Base-by-base conservation (phyloP, 345 rosid genomes). In the Leavenworthia alabamica region DNA sequence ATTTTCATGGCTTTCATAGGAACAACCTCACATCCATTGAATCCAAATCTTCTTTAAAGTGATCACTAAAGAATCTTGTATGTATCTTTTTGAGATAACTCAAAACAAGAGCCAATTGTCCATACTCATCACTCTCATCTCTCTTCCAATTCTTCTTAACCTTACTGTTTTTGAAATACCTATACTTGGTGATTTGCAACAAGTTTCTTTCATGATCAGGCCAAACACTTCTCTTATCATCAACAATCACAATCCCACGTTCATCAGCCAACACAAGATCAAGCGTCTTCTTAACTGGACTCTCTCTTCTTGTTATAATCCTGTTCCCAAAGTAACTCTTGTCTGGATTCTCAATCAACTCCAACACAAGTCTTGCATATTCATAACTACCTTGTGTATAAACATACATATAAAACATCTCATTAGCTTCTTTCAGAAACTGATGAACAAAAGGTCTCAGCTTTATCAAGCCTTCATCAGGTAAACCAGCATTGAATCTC, bases 61-160 rank as follows among this genome's bases (percentile, higher is more conserved):
- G 7, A 12, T 32, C 53, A 31, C 7, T 0, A 16, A 65, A 65
- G 20, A 65, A 65, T 3, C 10, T 35, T 43, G 3, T 3, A 45
- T 54, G 46, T 33, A 65, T 36, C 14, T 33, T 44, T 24, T 43
- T 43, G n/a, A 54, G 70, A 6, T 32, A 10, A 64, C 79, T 14
- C 81, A 77, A 32, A 82, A 68, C 51, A 77, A 45, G 56, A 70
- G 76, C 50, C 77, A 80, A 7, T 6, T 43, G 22, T 64, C 62
- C 64, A 63, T 81, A 4, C 17, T 13, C 60, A 28, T 61, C 80
- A 73, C 80, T 62, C 78, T 76, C 15, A 76, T 78, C 41, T 78
- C 79, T 73, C 79, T 79, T 5, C n/a, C n/a, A n/a, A n/a, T n/a
- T n/a, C 78, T 47, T 22, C 24, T 33, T 11, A 11, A 2, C 39